phyloP scores from a whole-genome alignment of 192 early-diverging fungal genomes.

The Phlyctochytrium arcticum region DNA sequence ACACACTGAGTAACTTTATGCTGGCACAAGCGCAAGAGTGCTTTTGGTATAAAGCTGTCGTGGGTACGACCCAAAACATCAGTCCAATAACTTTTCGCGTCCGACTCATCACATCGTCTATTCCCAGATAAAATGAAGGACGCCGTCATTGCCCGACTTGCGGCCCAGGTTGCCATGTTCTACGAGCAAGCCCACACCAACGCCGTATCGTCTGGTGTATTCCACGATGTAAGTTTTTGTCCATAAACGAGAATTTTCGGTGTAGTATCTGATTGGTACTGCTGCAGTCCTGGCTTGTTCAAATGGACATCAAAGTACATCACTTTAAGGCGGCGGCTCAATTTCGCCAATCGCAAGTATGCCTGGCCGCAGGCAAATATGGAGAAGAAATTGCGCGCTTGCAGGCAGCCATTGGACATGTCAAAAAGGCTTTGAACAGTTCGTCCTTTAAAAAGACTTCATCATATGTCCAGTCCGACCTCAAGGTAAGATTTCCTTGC shows the following conservation, averaged over 20 bases:
- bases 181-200: conserved; percentile 67
- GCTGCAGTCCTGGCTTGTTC: conserved; percentile 52
- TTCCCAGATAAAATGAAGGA: conserved; percentile 72
- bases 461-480: conserved; percentile 19
- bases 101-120: not conserved
- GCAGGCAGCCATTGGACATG: conserved; percentile 34
- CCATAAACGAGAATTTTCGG: not conserved
- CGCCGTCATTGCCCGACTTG: conserved; percentile 70
- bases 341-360: conserved; percentile 68
- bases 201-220: conserved; percentile 55
- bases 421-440: conserved; percentile 28
- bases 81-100: not conserved
- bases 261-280: not conserved
- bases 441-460: conserved; percentile 21
- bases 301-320: conserved; percentile 68
- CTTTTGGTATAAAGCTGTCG: conserved; percentile 81
- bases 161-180: conserved; percentile 65
- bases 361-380: conserved; percentile 45
- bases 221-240: conserved; percentile 34
- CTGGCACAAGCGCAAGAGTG: conserved; percentile 94
- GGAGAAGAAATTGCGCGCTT: conserved; percentile 85
- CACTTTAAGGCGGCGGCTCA: conserved; percentile 78
- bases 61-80: conserved; percentile 13
- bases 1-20: conserved; percentile 70
- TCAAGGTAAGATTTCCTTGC: conserved; percentile 20